phyloP scores from a whole-genome alignment of 2,329 filamentous ascomycete genomes.

The Neofusicoccum kwambonambiense region DNA sequence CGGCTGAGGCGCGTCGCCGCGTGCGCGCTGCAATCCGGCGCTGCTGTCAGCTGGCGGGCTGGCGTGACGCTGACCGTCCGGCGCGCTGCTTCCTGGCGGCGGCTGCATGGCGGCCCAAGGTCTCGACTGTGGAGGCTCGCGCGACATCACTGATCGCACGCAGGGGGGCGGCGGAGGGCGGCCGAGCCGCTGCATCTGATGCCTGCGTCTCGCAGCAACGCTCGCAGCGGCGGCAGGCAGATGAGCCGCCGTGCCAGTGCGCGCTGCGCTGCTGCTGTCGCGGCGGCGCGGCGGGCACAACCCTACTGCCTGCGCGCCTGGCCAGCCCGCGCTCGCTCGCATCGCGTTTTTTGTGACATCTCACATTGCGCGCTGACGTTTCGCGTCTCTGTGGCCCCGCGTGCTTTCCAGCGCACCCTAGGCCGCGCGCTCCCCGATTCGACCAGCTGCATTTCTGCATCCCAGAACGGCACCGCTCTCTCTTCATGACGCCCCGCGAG shows the following conservation, averaged over 20 bases:
- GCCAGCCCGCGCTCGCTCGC: not conserved
- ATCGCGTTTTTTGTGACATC: not conserved
- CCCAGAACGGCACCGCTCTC: conserved; percentile 6
- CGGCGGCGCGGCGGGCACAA: not conserved
- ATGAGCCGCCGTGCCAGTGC: too few relatives aligned
- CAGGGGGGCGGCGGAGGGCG: conserved; percentile 20
- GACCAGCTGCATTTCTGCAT: conserved; percentile 14
- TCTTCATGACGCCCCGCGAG: conserved; percentile 8
- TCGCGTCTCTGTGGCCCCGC: not conserved
- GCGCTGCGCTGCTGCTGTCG: not conserved
- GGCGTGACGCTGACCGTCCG: not conserved
- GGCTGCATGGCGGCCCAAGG: conserved; percentile 7
- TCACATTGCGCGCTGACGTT: conserved; percentile 7
- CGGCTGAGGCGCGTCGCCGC: not conserved
- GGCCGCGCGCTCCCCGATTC: not conserved
- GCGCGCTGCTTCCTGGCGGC: not conserved
- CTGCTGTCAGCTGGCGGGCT: not conserved
- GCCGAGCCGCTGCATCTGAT: conserved; percentile 22
- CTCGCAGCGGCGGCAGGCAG: not conserved
- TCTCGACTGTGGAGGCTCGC: conserved; percentile 3
- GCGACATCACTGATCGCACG: not conserved
- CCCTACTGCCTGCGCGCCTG: not conserved
- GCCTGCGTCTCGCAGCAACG: not conserved
- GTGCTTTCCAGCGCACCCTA: conserved; percentile 2
- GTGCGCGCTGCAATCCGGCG: not conserved